Conservation (phyloP, 192 early-diverging fungal genomes). For the Haplosporangium gracile region DNA sequence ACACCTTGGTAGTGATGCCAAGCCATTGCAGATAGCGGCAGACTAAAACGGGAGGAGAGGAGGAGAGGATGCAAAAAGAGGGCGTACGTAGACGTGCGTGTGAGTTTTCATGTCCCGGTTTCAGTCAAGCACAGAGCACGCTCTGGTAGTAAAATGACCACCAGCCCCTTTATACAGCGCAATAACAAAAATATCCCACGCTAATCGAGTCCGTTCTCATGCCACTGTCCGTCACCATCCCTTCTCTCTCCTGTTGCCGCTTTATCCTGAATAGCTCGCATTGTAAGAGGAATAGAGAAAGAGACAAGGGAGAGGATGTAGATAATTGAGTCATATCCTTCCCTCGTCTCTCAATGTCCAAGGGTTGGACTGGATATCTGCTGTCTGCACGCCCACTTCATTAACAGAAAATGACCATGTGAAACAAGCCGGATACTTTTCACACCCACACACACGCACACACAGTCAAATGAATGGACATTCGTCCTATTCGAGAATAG, state of each 20-base stretch:
- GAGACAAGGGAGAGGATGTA: not conserved
- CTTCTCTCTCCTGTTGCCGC: not conserved
- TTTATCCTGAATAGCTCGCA: not conserved
- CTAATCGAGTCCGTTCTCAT: not conserved
- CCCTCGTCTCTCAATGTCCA: not conserved
- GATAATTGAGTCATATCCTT: not conserved
- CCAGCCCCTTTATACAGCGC: not conserved
- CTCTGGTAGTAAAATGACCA: not conserved
- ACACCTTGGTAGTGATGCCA: constrained; percentile 92
- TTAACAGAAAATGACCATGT: not conserved
- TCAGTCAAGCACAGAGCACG: not conserved
- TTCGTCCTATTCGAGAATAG: not conserved
- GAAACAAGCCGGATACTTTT: not conserved
- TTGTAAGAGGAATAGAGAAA: not conserved
- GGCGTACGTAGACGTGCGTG: not conserved
- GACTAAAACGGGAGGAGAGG: constrained; percentile 59
- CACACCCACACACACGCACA: not conserved
- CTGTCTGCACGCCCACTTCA: too few relatives aligned
- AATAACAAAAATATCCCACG: not conserved
- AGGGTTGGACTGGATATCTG: too few relatives aligned
- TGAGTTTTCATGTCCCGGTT: constrained; percentile 4
- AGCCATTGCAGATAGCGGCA: constrained; percentile 97
- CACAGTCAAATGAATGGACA: not conserved
- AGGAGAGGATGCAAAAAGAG: constrained; percentile 4
- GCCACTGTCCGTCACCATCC: not conserved